Percentiles rank a stretch among this genome's conserved stretches.
These are phyloP conservation scores for Salpingoeca rosetta DNA, from an alignment of 78 protist species.

Conservation along the genomic window DNA sequence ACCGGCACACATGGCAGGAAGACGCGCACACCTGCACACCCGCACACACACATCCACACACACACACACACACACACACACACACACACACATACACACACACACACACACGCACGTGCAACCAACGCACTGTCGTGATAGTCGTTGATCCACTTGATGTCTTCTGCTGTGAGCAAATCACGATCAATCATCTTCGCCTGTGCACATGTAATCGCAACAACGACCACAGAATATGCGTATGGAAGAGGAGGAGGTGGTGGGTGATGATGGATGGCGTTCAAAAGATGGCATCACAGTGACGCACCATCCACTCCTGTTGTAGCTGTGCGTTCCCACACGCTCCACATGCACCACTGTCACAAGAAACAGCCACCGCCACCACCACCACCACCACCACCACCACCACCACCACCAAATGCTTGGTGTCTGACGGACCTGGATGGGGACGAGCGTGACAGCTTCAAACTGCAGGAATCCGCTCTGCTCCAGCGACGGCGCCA, in stretches of 20 bases:
- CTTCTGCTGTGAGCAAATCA: conserved; percentile 33
- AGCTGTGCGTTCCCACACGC: not conserved
- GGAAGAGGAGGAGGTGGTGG: not conserved
- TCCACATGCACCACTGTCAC: not conserved
- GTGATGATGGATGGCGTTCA: not conserved
- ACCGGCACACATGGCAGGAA: too few species aligned
- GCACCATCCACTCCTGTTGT: not conserved
- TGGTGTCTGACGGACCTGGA: not conserved
- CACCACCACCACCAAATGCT: not conserved
- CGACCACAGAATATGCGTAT: conserved; percentile 16
- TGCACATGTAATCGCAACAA: not conserved
- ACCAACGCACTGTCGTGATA: too few species aligned
- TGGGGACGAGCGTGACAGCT: conserved; percentile 47
- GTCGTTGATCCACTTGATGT: conserved; percentile 46
- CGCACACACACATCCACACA: too few species aligned
- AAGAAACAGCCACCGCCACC: not conserved
- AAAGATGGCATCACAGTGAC: not conserved
- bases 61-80: too few species aligned
- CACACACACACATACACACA: too few species aligned
- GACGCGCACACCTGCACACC: too few species aligned
- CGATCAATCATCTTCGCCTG: conserved; percentile 52
- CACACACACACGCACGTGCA: too few species aligned
- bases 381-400: not conserved
- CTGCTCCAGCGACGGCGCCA: not conserved
- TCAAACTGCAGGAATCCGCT: conserved; percentile 48